Evolutionary conservation across 2,329 filamentous ascomycete species (phyloP).

Genomic region (Onygena corvina): DNA sequence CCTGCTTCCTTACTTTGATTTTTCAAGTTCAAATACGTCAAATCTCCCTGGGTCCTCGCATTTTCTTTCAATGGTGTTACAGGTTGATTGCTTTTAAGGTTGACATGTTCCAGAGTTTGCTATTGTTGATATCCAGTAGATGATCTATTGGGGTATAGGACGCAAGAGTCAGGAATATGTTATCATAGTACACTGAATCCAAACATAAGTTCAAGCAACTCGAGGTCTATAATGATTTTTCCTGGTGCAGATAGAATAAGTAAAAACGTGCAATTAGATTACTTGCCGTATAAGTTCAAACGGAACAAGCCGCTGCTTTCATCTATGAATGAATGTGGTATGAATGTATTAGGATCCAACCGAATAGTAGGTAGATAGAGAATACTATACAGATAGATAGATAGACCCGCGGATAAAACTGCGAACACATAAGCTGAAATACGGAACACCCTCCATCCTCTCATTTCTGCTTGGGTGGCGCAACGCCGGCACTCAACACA

Average conservation of each 20-base stretch:
- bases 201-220: not conserved
- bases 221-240: too few species aligned
- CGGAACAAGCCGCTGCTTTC: too few species aligned
- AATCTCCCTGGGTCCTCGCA: not conserved
- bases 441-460: not conserved
- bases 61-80: not conserved
- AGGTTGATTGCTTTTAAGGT: slow-evolving; percentile 2
- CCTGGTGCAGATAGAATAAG: too few species aligned
- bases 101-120: not conserved
- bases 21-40: not conserved
- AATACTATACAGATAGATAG: slow-evolving; percentile 3
- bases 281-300: too few species aligned
- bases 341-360: slow-evolving; percentile 1
- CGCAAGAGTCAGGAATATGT: not conserved
- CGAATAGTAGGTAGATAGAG: not conserved
- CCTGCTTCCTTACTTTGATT: not conserved
- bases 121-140: not conserved
- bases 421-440: not conserved
- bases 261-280: too few species aligned
- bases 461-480: slow-evolving; percentile 47
- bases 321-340: too few species aligned
- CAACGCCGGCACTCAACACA: slow-evolving; percentile 91
- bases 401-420: too few species aligned
- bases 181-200: not conserved
- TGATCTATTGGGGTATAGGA: not conserved